Evolutionary conservation across 192 early-diverging fungal genomes (phyloP), one percentile per base, ranked within the genome.

Genomic region (Umbelopsis sp.): DNA sequence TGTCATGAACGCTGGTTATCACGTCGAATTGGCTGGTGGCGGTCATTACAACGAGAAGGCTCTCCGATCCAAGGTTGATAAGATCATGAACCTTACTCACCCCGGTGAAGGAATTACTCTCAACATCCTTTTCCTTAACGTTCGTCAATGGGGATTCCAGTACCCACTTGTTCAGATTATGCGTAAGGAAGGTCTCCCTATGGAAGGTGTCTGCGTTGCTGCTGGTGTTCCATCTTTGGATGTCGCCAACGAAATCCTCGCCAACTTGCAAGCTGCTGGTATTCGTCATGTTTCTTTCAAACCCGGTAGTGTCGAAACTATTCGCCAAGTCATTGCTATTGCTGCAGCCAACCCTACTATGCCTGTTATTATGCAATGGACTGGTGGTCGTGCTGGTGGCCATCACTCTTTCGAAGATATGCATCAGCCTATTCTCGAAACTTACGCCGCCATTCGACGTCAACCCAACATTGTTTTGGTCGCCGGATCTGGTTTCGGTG

Each of bases 381-480:
- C 96, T 21, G 95, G 96, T 82, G 96, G 96, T 32, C 90, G 95
- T 71, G 95, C 90, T 41, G 97, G 95, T 74, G 97, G 97, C 20
- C 97, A 98, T 80, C 95, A 98, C 88, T 94, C 92, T 73, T 97
- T 92, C 70, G 97, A 97, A 83, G 95, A 98, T 83, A 92, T 96
- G 79, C 94, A 97, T 79, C 87, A 88, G 74, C 95, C 95, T 50
- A 91, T 98, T 71, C 75, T 98, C 7, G 90, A 93, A 74, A 91
- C 94, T 0, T 98, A 90, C 73, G 91, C 89, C 49, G 85, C 92
- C 50, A 92, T 98, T 53, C 89, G 97, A 74, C 84, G 90, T 4
- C 87, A 88, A 41, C 25, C 77, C 54, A 97, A 98, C 77, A 84
- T 97, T 49, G 86, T 91, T 12, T 81, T 98, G 14, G 92, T 98